Conservation (phyloP, 805 yeast genomes). For the Kazachstania africana region DNA sequence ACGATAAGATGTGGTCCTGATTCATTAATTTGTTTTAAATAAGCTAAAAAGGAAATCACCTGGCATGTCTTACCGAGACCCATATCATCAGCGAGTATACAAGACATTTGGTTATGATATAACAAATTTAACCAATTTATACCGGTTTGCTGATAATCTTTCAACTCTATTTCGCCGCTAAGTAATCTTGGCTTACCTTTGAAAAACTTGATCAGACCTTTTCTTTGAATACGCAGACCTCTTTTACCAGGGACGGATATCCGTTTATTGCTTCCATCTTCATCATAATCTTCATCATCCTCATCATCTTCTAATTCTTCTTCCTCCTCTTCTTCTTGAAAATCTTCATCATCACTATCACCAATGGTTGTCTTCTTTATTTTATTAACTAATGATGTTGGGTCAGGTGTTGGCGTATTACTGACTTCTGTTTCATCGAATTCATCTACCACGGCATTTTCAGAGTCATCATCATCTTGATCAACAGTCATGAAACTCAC, state of each 20-base stretch:
- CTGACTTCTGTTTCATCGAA: slow-evolving; percentile 22
- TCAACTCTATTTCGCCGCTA: slow-evolving; percentile 53
- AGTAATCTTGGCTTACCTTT: slow-evolving; percentile 61
- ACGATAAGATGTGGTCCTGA: slow-evolving; percentile 84
- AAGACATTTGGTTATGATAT: slow-evolving; percentile 68
- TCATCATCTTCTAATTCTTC: slow-evolving; percentile 20
- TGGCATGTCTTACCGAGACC: slow-evolving; percentile 96
- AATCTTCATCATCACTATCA: slow-evolving; percentile 17
- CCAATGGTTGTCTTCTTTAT: slow-evolving; percentile 1
- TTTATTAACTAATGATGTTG: slow-evolving; percentile 1
- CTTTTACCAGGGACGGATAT: slow-evolving; percentile 3
- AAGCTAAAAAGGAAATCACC: slow-evolving; percentile 84
- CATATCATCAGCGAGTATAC: slow-evolving; percentile 98
- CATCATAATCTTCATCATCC: slow-evolving; percentile 20
- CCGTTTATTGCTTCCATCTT: slow-evolving; percentile 5
- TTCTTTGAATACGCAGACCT: slow-evolving; percentile 5
- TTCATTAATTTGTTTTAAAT: slow-evolving; percentile 50
- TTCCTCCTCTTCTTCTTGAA: slow-evolving; percentile 24
- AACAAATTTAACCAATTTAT: slow-evolving; percentile 81
- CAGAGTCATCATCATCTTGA: slow-evolving; percentile 23
- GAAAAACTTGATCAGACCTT: slow-evolving; percentile 34
- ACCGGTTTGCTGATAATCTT: slow-evolving; percentile 94
- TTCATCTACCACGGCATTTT: slow-evolving; percentile 20
- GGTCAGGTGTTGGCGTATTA: slow-evolving; percentile 11
- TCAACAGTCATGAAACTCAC: slow-evolving; percentile 9